phyloP scores from a whole-genome alignment of 805 yeast genomes.

The Yarrowia hollandica region DNA sequence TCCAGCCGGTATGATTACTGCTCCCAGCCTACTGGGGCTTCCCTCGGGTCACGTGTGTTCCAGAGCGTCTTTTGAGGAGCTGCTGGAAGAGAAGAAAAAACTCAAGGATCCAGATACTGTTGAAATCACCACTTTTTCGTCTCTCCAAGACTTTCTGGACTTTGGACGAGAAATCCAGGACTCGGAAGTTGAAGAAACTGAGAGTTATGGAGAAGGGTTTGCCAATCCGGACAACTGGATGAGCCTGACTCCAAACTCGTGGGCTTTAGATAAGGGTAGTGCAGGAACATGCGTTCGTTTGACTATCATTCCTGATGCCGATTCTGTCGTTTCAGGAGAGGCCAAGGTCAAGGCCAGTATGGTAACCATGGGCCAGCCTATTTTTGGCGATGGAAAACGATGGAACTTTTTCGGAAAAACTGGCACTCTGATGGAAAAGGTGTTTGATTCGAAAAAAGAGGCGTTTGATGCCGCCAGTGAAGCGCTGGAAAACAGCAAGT shows the following conservation, averaged over 20 bases:
- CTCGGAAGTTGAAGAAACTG: not conserved
- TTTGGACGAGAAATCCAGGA: constrained; percentile 16
- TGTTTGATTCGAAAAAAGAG: constrained; percentile 1
- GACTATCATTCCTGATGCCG: not conserved
- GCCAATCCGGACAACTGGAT: constrained; percentile 25
- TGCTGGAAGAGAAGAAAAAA: constrained; percentile 9
- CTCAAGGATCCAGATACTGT: not conserved
- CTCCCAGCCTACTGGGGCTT: constrained; percentile 52
- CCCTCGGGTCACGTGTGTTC: not conserved
- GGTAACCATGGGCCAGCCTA: not conserved
- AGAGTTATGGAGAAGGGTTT: constrained; percentile 19
- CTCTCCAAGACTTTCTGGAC: constrained; percentile 18
- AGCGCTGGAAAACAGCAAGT: not conserved
- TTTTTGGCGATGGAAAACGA: not conserved
- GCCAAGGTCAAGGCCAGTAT: not conserved
- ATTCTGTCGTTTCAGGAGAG: not conserved
- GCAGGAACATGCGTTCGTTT: not conserved
- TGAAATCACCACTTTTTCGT: not conserved
- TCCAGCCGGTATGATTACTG: constrained; percentile 52
- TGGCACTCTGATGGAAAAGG: not conserved
- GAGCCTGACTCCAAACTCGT: constrained; percentile 14
- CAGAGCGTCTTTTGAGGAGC: not conserved
- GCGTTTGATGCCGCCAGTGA: constrained; percentile 8
- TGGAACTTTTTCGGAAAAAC: not conserved
- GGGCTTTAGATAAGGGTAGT: not conserved